Conservation (phyloP, 2,329 filamentous ascomycete genomes). For the Colletotrichum sp. region DNA sequence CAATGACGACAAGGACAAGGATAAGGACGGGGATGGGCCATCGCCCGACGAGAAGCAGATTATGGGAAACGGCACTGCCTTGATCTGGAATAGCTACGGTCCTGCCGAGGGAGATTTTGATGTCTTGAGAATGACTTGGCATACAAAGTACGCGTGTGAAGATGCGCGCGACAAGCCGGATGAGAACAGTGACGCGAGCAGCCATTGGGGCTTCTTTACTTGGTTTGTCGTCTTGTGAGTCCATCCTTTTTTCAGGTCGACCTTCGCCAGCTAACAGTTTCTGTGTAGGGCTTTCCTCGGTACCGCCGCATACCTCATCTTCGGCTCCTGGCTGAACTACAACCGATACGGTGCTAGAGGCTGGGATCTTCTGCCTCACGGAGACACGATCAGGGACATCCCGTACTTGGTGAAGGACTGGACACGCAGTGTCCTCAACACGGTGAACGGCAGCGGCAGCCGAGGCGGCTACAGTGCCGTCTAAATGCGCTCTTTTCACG, state of each 20-base stretch:
- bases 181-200: conserved; percentile 46
- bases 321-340: conserved; percentile 98
- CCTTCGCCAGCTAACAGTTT: conserved; percentile 24
- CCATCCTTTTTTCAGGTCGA: not conserved
- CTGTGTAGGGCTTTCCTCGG: conserved; percentile 76
- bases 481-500: conserved; percentile 44
- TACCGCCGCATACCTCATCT: conserved; percentile 90
- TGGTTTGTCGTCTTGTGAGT: conserved; percentile 94
- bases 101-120: conserved; percentile 58
- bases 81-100: conserved; percentile 80
- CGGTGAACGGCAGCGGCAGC: conserved; percentile 81
- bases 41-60: conserved; percentile 52
- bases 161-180: conserved; percentile 42
- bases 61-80: conserved; percentile 62
- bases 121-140: conserved; percentile 81
- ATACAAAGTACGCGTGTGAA: conserved; percentile 87
- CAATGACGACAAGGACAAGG: conserved; percentile 42
- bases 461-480: conserved; percentile 96
- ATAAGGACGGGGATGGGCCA: conserved; percentile 40
- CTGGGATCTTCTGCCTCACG: conserved; percentile 93
- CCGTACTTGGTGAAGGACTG: conserved; percentile 94
- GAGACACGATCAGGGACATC: conserved; percentile 88
- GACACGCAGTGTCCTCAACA: conserved; percentile 78
- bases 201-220: conserved; percentile 93
- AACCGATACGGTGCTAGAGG: conserved; percentile 93